A percentile compares a stretch with the other conserved stretches of the same genome.
phyloP scores from a whole-genome alignment of 2,329 filamentous ascomycete species.

The Microsporum ferrugineum region DNA sequence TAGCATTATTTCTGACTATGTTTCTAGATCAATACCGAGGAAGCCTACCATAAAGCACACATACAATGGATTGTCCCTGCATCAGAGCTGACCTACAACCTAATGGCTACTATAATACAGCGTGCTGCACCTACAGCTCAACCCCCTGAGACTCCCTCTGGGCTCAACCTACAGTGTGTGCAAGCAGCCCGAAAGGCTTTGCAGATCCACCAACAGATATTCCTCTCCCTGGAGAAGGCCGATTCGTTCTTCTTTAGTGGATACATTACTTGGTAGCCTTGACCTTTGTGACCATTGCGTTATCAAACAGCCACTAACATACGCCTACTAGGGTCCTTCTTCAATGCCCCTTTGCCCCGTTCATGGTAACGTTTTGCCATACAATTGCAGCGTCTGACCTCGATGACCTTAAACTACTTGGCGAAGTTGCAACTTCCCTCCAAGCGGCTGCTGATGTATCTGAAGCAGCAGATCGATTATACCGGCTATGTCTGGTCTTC shows the following conservation, averaged over 20 bases:
- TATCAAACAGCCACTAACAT: neutral
- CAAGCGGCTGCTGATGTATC: conserved; percentile 43
- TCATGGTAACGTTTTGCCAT: conserved; percentile 41
- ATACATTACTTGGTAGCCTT: conserved; percentile 28
- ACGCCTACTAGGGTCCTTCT: conserved; percentile 25
- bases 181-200: conserved; percentile 28
- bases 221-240: conserved; percentile 20
- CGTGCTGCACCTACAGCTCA: conserved; percentile 27
- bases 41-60: conserved; percentile 16
- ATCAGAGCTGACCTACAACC: conserved; percentile 27
- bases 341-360: conserved; percentile 39
- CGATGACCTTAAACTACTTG: conserved; percentile 44
- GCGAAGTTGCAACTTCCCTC: conserved; percentile 47
- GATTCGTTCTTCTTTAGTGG: conserved; percentile 22
- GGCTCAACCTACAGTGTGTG: conserved; percentile 29
- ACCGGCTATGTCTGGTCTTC: conserved; percentile 52
- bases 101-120: conserved; percentile 31
- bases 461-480: conserved; percentile 49
- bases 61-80: conserved; percentile 21
- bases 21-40: conserved; percentile 12
- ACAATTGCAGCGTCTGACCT: conserved; percentile 42
- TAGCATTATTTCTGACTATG: neutral
- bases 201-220: conserved; percentile 24
- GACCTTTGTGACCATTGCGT: neutral
- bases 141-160: conserved; percentile 17